Base-by-base conservation (phyloP, 1,284 basidiomycete genomes). In the Grifola frondosa region DNA sequence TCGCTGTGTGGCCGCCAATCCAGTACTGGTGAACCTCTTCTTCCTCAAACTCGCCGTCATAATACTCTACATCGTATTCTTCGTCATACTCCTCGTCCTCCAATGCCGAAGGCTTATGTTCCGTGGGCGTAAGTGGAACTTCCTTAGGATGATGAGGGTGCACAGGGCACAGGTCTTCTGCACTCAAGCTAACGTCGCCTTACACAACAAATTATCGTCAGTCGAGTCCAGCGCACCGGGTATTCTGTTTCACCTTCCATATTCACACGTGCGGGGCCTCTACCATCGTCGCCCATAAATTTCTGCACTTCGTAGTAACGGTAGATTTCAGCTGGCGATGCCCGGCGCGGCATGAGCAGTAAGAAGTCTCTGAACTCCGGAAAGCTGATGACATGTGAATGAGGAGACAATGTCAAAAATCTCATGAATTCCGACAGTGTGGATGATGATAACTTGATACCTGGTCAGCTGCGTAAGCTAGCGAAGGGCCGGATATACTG, bases 321-420 rank as follows among this genome's bases (percentile, higher is more conserved):
- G 68, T 89, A 95, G 30, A 97, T 95, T 67, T 97, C 94, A 39
- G 77, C 74, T 8, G 91, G 74, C 1, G 88, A 93, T 24, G 79
- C 81, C 60, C 79, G 84, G 47, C 91, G 80, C 30, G 94, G 92
- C 44, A 96, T 67, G 39, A 96, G 77, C 39, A 97, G 75, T 39
- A 97, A 74, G 65, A 93, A 95, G 68, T 96, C 88, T 37, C 94
- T 75, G 65, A 96, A 97, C 60, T 96, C 88, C 44, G 75, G 73
- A 66, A 95, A 97, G 46, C 74, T 83, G 61, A 97, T 79, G n/a
- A 77, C 69, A 61, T 77, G 75, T 13, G 83, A 78, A 56, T 82
- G 75, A 10, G 78, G 75, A 31, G 78, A 78, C n/a, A 78, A 73
- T 6, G 88, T 80, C 42, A 95, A 73, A 56, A 77, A 82, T n/a